Evolutionary conservation across 1,284 basidiomycete species (phyloP).

Genomic region (Pseudomicrostroma phylloplanum): DNA sequence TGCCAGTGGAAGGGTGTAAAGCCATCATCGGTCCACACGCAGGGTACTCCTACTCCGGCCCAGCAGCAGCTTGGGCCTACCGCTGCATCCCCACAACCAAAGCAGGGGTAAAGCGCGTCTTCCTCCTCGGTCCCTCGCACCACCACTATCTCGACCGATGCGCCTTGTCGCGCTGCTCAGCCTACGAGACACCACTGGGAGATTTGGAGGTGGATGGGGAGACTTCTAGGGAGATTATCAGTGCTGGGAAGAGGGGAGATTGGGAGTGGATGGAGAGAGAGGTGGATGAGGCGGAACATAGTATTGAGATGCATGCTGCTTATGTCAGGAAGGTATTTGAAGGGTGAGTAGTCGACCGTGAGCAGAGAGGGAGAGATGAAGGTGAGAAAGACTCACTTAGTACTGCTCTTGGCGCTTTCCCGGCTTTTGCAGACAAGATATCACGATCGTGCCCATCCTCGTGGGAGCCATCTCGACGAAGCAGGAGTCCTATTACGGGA

Average conservation of each 20-base stretch:
- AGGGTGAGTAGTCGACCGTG: conserved; percentile 56
- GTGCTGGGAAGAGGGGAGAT: conserved; percentile 60
- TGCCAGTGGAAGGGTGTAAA: conserved; percentile 59
- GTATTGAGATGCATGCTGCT: conserved; percentile 94
- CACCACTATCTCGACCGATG: conserved; percentile 81
- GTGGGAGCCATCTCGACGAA: conserved; percentile 71
- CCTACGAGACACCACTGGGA: conserved; percentile 82
- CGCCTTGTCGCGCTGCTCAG: conserved; percentile 68
- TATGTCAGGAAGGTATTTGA: conserved; percentile 83
- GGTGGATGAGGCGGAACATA: conserved; percentile 90
- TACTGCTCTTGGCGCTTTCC: no score
- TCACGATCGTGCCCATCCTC: conserved; percentile 80
- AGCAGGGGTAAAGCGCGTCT: conserved; percentile 63
- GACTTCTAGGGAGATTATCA: conserved; percentile 57
- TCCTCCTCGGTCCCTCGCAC: conserved; percentile 92
- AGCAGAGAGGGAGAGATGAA: neutral
- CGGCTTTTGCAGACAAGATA: conserved; percentile 58
- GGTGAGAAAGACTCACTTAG: neutral
- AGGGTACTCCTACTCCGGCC: conserved; percentile 89
- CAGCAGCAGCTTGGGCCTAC: conserved; percentile 92
- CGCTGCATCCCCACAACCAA: conserved; percentile 59
- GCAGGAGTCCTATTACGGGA: conserved; percentile 63
- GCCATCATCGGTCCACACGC: conserved; percentile 97
- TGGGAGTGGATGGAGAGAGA: conserved; percentile 66
- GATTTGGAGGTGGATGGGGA: conserved; percentile 69